A percentile compares a stretch with the other conserved stretches of the same genome.
phyloP scores from a whole-genome alignment of 331 rosid species.

The Malus hybrid region DNA sequence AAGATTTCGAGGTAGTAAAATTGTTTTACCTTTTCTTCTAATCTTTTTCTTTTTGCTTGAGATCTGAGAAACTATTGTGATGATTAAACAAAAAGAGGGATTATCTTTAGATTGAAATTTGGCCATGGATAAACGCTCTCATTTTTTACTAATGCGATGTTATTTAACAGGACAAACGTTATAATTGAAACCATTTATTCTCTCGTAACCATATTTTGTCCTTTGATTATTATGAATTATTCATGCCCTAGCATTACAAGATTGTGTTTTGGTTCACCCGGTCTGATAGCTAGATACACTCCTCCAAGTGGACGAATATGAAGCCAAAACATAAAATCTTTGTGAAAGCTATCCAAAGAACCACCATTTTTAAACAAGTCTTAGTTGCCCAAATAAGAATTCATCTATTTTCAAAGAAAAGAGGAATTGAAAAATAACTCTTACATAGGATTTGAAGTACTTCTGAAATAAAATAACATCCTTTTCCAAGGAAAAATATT shows the following conservation, averaged over 20 bases:
- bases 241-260: too few relatives aligned
- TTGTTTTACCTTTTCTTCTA: background rate
- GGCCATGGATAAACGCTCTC: background rate
- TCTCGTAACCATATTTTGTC: background rate
- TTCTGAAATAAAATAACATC: too few relatives aligned
- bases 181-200: too few relatives aligned
- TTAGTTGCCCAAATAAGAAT: background rate
- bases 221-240: too few relatives aligned
- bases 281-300: too few relatives aligned
- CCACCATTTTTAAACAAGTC: background rate
- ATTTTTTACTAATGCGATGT: background rate
- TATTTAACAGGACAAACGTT: too few relatives aligned
- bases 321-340: conserved; percentile 1
- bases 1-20: background rate
- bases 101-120: background rate
- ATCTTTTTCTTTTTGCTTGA: background rate
- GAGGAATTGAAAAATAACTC: background rate
- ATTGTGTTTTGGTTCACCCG: too few relatives aligned
- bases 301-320: background rate
- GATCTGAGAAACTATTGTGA: background rate
- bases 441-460: background rate
- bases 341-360: background rate
- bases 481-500: background rate
- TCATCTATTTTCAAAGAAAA: background rate
- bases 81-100: background rate